Conservation (phyloP, 495 filamentous ascomycete species). For the Penicillium desertorum region DNA sequence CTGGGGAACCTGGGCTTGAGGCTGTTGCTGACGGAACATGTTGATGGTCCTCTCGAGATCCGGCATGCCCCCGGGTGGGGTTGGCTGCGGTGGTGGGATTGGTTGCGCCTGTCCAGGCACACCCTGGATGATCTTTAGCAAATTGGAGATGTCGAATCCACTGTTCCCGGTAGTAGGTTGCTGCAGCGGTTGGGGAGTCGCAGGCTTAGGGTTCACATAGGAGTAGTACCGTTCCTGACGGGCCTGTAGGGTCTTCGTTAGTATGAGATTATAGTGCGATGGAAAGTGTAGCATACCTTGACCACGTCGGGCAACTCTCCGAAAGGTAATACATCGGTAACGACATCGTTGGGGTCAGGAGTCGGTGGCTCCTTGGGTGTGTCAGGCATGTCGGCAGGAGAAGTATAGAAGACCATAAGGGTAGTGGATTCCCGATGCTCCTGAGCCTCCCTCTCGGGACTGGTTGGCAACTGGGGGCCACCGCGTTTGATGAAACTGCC, state of each 20-base stretch:
- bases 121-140: slow-evolving; percentile 50
- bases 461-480: slow-evolving; percentile 57
- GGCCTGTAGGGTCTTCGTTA: slow-evolving; percentile 28
- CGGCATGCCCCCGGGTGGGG: slow-evolving; percentile 27
- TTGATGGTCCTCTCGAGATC: slow-evolving; percentile 45
- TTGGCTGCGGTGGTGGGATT: slow-evolving; percentile 30
- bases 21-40: slow-evolving; percentile 47
- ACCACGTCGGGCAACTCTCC: slow-evolving; percentile 48
- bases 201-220: slow-evolving; percentile 38
- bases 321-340: slow-evolving; percentile 41
- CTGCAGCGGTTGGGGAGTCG: slow-evolving; percentile 18
- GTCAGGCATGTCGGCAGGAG: slow-evolving; percentile 69
- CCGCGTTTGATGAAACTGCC: slow-evolving; percentile 61
- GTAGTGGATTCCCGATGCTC: slow-evolving; percentile 72
- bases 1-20: slow-evolving; percentile 33
- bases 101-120: slow-evolving; percentile 35
- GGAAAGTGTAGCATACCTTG: slow-evolving; percentile 39
- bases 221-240: slow-evolving; percentile 49
- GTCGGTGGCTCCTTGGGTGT: slow-evolving; percentile 71
- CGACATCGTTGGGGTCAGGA: slow-evolving; percentile 38
- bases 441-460: slow-evolving; percentile 65
- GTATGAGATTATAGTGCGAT: neutral
- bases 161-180: slow-evolving; percentile 23
- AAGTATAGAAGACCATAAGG: slow-evolving; percentile 79
- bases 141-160: slow-evolving; percentile 46